Base-by-base conservation (phyloP, 108 stramenopile genomes). In the Schizochytrium sp. region DNA sequence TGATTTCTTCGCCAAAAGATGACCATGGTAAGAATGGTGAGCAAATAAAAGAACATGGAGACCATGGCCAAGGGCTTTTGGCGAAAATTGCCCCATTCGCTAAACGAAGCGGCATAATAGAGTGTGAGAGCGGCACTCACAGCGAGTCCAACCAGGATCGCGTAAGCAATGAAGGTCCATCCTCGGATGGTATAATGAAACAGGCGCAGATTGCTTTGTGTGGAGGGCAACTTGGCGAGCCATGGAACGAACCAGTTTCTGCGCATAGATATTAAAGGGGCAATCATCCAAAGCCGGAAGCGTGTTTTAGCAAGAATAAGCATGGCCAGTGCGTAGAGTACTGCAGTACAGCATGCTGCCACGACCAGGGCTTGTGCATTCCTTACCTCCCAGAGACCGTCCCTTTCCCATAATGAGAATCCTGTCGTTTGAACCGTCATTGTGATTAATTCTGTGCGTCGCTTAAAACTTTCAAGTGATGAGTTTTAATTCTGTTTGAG, bases 61-160 rank as follows among this genome's bases (percentile, higher is more conserved):
- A 55, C 53, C 28, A 83, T n/a, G 7, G 76, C 76, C 15, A 83
- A 53, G n/a, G 76, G 76, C 47, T 83, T 83, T 13, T 49, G 53
- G 17, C 76, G 47, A 83, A 83, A 83, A 53, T 83, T 49, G 50
- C 53, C 76, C 76, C 76, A 83, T 5, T n/a, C 10, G 50, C 47
- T 55, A 2, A 55, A 47, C 2, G 50, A 83, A 5, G 76, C 19
- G 17, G 53, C 45, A 55, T 40, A 83, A 53, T 83, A 83, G 17
- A 83, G 50, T 8, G 28, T 28, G 15, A 83, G 47, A 5, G 76
- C 76, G 15, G 15, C 76, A 83, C 64, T 69, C 19, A 15, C 15
- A 15, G 15, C 64, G 15, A 69, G 15, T 7, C 19, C 64, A 10
- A 44, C 64, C 10, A 69, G 15, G 64, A 69, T 12, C 5, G 15